Conservation (phyloP, 495 filamentous ascomycete species). For the Xylaria longipes region DNA sequence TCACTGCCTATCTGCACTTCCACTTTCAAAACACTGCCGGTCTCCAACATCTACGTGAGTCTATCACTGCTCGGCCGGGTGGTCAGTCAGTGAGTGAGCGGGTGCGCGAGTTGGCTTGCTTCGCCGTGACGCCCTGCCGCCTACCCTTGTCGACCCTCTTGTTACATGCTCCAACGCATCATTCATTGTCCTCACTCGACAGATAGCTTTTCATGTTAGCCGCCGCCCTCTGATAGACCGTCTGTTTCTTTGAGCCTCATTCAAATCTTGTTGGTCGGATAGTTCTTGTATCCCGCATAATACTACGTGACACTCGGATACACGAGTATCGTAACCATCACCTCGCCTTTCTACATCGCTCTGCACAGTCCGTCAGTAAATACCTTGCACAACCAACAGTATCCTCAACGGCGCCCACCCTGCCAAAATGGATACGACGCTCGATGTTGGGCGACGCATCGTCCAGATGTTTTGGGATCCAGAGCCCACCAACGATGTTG, state of each 20-base stretch:
- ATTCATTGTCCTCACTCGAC: background rate
- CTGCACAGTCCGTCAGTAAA: background rate
- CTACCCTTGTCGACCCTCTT: background rate
- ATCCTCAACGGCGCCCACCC: background rate
- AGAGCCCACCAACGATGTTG: conserved; percentile 82
- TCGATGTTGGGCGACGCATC: conserved; percentile 68
- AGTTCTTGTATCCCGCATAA: background rate
- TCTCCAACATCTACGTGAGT: background rate
- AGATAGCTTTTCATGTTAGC: conserved; percentile 7
- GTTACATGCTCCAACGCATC: background rate
- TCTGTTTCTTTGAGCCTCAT: background rate
- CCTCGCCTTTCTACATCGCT: background rate
- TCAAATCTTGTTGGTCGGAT: background rate
- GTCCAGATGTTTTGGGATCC: conserved; percentile 97
- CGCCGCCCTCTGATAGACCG: background rate
- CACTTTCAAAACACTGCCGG: background rate
- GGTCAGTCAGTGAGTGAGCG: conserved; percentile 3
- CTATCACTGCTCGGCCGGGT: conserved; percentile 6
- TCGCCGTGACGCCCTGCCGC: conserved; percentile 7
- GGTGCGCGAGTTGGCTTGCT: conserved; percentile 5
- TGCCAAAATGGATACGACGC: conserved; percentile 48
- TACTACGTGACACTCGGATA: conserved; percentile 3
- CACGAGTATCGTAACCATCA: conserved; percentile 1
- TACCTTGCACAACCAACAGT: background rate
- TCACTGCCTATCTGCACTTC: background rate